Evolutionary conservation across 306 rosid genomes (phyloP).

Genomic region (Bauhinia variegata): DNA sequence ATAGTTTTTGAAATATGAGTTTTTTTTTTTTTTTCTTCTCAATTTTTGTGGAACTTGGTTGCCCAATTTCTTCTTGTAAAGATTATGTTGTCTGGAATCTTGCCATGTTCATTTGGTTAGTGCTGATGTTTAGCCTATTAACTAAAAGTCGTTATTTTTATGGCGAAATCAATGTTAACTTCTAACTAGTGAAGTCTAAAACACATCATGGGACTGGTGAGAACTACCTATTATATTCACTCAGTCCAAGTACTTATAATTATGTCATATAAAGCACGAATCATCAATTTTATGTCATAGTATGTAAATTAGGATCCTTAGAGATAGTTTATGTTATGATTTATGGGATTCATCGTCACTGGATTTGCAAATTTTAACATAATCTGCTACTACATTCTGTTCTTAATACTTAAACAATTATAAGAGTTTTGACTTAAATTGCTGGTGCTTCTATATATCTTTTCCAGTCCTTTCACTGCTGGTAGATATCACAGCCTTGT

Average conservation of each 20-base stretch:
- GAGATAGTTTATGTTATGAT: neutral
- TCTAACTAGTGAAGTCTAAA: neutral
- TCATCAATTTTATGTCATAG: neutral
- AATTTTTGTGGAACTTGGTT: conserved; percentile 3
- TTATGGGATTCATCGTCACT: conserved; percentile 8
- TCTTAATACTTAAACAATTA: neutral
- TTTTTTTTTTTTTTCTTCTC: neutral
- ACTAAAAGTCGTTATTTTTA: neutral
- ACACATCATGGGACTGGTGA: neutral
- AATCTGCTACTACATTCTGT: conserved; percentile 8
- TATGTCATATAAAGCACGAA: neutral
- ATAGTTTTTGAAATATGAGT: neutral
- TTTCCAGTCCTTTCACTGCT: conserved; percentile 86
- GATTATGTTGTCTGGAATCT: neutral
- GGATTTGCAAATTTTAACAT: neutral
- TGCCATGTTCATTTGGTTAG: neutral
- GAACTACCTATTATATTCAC: neutral
- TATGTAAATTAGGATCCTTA: neutral
- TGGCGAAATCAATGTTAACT: neutral
- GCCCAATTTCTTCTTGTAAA: neutral
- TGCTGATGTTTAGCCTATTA: neutral
- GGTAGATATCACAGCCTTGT: conserved; percentile 98
- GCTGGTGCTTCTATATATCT: neutral
- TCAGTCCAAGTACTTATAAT: neutral
- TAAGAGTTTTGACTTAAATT: conserved; percentile 12